Conservation (phyloP, 768 basidiomycete species). For the Naganishia vaughanmartiniae region DNA sequence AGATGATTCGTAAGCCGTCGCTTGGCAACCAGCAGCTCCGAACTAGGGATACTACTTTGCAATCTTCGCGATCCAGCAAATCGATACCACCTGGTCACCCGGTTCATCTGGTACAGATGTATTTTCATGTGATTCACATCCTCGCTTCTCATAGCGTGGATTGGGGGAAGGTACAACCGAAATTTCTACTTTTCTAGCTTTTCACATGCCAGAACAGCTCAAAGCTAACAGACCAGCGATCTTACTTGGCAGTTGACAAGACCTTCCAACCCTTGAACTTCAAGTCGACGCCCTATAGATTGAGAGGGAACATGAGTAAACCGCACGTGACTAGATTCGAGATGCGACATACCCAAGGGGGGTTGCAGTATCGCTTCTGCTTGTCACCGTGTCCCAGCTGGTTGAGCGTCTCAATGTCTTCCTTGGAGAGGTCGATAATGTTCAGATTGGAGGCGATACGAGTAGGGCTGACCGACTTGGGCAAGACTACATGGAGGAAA, state of each 20-base stretch:
- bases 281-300: constrained; percentile 22
- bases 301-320: background rate
- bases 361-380: constrained; percentile 42
- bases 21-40: background rate
- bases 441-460: constrained; percentile 45
- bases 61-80: too few relatives aligned
- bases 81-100: too few relatives aligned
- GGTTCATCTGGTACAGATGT: too few relatives aligned
- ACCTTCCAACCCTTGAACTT: constrained; percentile 30
- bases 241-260: constrained; percentile 18
- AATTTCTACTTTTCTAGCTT: background rate
- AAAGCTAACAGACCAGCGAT: background rate
- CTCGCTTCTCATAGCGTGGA: too few relatives aligned
- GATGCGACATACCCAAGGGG: constrained; percentile 38
- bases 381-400: constrained; percentile 41
- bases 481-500: constrained; percentile 34
- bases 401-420: constrained; percentile 44
- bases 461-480: constrained; percentile 48
- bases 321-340: background rate
- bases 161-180: background rate
- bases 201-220: background rate
- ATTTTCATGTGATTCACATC: background rate
- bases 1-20: background rate
- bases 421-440: constrained; percentile 40
- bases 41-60: background rate